Evolutionary conservation across 1,284 basidiomycete species (phyloP), one percentile per base, ranked within the genome.

Genomic region (Cutaneotrichosporon arboriforme): DNA sequence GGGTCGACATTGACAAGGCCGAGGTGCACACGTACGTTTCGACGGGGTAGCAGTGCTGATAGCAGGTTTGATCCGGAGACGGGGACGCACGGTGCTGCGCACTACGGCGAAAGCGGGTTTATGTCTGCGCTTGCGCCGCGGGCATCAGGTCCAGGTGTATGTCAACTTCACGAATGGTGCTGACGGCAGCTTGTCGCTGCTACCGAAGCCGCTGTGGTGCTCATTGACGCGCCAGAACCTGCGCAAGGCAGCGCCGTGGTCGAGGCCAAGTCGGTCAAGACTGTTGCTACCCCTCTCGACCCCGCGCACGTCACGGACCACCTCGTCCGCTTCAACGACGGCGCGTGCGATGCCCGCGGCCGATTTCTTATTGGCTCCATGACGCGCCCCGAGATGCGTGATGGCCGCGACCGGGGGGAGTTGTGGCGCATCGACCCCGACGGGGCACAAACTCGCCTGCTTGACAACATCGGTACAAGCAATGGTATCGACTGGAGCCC

Each of bases 401-500:
- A 55, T 31, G 58, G 57, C 1, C 31, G 35, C 13, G 60, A 59
- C 21, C 52, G 57, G 4, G 69, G 66, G 14, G 60, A 74, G 56
- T 46, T 75, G 12, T 69, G 54, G 38, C 65, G 67, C 48, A 60
- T 64, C 47, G 65, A 65, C 34, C 58, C 61, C 1, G 66, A 70
- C 47, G 66, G 66, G 3, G 43, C 41, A 8, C 42, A 57, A 34
- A 57, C 55, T 17, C 59, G 53, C 39, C 33, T 74, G 20, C 49
- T 69, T 15, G 57, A 64, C 36, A 52, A 61, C 12, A 57, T 76
- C 13, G 68, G 69, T 2, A 59, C 57, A 23, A 67, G 64, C 20
- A 76, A 76, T 55, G 75, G 75, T 14, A 64, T 74, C 21, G 73
- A 71, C 42, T 76, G 69, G 63, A 65, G 69, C 5, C 65, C 66